Conservation (phyloP, 2,329 filamentous ascomycete genomes). For the Juglanconis oblonga region DNA sequence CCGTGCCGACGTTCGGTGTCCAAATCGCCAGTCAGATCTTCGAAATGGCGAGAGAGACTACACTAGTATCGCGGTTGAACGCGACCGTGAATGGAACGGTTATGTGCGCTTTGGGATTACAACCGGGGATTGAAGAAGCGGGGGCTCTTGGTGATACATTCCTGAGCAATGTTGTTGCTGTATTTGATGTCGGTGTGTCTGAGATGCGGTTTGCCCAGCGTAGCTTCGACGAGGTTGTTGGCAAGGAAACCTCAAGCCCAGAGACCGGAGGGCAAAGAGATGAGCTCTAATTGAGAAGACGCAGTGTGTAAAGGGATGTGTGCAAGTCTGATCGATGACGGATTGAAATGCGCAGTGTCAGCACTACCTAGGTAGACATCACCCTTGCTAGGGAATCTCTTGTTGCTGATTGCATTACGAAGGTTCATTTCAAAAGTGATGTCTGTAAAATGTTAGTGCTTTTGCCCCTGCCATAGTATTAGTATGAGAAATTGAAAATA, state of each 20-base stretch:
- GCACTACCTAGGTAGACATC: too few relatives aligned
- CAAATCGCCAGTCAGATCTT: slow-evolving; percentile 25
- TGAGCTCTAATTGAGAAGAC: not conserved
- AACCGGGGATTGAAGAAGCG: slow-evolving; percentile 20
- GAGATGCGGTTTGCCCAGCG: slow-evolving; percentile 30
- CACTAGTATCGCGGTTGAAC: slow-evolving; percentile 24
- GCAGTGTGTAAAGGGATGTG: too few relatives aligned
- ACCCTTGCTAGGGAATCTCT: too few relatives aligned
- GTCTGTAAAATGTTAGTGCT: too few relatives aligned
- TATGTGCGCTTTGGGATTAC: slow-evolving; percentile 27
- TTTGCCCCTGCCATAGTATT: too few relatives aligned
- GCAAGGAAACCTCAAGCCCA: not conserved
- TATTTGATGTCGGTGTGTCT: slow-evolving; percentile 27
- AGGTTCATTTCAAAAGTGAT: too few relatives aligned
- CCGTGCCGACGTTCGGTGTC: slow-evolving; percentile 27
- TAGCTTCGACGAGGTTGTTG: not conserved
- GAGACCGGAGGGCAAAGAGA: not conserved
- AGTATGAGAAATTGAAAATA: too few relatives aligned
- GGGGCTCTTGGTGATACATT: slow-evolving; percentile 26
- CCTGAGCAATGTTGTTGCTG: slow-evolving; percentile 28
- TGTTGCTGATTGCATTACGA: too few relatives aligned
- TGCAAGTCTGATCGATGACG: too few relatives aligned
- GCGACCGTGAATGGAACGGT: slow-evolving; percentile 19
- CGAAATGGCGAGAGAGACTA: slow-evolving; percentile 24
- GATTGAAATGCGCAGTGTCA: too few relatives aligned